Percentiles rank a stretch among this genome's conserved stretches.
Evolutionary conservation across 495 filamentous ascomycete species (phyloP).

Genomic region (Clohesyomyces aquaticus): DNA sequence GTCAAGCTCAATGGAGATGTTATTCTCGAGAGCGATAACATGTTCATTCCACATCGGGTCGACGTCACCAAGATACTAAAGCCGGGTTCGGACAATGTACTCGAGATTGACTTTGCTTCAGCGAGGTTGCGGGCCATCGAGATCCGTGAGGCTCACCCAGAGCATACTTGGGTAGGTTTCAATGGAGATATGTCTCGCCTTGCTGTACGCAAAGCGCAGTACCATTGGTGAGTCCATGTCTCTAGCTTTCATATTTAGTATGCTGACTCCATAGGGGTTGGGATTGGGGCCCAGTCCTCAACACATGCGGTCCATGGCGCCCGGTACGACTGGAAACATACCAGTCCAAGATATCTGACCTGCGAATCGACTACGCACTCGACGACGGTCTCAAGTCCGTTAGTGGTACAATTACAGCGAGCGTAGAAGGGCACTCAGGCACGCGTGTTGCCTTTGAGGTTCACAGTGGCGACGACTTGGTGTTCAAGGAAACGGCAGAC

Average conservation of each 20-base stretch:
- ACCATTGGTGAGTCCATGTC: slow-evolving; percentile 41
- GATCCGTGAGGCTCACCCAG: slow-evolving; percentile 46
- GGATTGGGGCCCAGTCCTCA: slow-evolving; percentile 49
- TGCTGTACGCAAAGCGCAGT: slow-evolving; percentile 47
- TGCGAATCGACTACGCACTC: slow-evolving; percentile 45
- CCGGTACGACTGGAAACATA: slow-evolving; percentile 46
- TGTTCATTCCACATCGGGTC: slow-evolving; percentile 47
- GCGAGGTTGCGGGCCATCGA: slow-evolving; percentile 41
- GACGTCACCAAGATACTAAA: slow-evolving; percentile 43
- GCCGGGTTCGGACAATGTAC: slow-evolving; percentile 33
- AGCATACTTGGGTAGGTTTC: slow-evolving; percentile 48
- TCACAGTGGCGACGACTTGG: slow-evolving; percentile 29
- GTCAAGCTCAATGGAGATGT: slow-evolving; percentile 46
- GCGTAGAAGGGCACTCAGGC: slow-evolving; percentile 40
- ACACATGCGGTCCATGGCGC: slow-evolving; percentile 49
- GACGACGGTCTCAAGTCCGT: slow-evolving; percentile 40
- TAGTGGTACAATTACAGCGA: slow-evolving; percentile 39
- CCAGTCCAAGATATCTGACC: slow-evolving; percentile 41
- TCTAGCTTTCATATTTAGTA: not conserved
- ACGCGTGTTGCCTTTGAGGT: slow-evolving; percentile 41
- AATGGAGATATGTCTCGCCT: slow-evolving; percentile 49
- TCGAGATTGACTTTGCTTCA: slow-evolving; percentile 47
- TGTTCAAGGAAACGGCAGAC: slow-evolving; percentile 39
- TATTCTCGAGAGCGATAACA: slow-evolving; percentile 48
- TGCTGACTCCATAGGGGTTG: slow-evolving; percentile 42